These are phyloP conservation scores for Podila epigama DNA, from an alignment of 192 early-diverging fungal genomes.

Conservation along the genomic window DNA sequence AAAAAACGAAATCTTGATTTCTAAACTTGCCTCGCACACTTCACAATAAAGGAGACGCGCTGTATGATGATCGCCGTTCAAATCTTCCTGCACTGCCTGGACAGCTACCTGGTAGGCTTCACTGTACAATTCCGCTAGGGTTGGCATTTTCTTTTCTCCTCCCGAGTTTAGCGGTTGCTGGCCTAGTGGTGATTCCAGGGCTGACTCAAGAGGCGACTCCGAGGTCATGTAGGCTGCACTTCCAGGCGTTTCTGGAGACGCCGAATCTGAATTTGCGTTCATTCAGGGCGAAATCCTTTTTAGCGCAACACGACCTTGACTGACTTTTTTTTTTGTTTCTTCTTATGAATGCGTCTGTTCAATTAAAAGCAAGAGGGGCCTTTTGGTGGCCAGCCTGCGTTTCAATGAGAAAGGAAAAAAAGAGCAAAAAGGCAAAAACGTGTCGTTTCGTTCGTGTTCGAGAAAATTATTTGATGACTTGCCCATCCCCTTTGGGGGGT, in stretches of 20 bases:
- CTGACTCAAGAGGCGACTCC: slow-evolving; percentile 24
- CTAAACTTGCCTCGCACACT: slow-evolving; percentile 36
- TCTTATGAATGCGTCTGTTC: no score
- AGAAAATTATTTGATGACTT: no score
- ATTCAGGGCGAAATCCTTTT: background rate
- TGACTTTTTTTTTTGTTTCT: no score
- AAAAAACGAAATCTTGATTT: background rate
- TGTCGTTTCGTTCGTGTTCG: no score
- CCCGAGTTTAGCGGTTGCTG: background rate
- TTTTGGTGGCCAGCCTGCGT: no score
- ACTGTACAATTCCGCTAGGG: slow-evolving; percentile 17
- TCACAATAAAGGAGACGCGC: slow-evolving; percentile 37
- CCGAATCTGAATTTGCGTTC: slow-evolving; percentile 28
- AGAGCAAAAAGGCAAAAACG: no score
- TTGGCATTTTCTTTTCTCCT: background rate
- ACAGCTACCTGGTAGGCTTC: slow-evolving; percentile 28
- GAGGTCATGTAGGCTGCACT: no score
- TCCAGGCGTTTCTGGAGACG: slow-evolving; percentile 18
- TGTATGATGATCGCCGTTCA: slow-evolving; percentile 44
- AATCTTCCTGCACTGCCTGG: slow-evolving; percentile 42
- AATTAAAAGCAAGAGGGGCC: no score
- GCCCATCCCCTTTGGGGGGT: no score
- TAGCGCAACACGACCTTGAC: no score
- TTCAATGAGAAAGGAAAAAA: no score
- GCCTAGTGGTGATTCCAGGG: slow-evolving; percentile 9